Base-by-base conservation (phyloP, 208 protist genomes). In the Crithidia sp. region DNA sequence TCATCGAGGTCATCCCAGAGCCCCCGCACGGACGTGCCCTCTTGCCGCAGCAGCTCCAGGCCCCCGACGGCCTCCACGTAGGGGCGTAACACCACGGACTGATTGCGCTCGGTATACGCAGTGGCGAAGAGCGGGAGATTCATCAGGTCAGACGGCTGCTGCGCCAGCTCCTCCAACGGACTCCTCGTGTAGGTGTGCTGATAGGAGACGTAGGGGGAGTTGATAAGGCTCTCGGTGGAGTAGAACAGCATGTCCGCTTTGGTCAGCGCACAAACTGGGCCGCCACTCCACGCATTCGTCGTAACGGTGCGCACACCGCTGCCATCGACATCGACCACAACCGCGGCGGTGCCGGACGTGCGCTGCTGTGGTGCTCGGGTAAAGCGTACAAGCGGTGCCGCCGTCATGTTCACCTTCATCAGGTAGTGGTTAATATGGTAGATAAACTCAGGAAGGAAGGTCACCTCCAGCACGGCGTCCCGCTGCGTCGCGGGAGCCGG, bases 401-500 rank as follows among this genome's bases (percentile, higher is more conserved):
- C 84, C 16, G 87, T 92, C 87, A 92, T 86, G 44, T 89, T 81
- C 9, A 94, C n/a, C 66, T 72, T 83, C 12, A 88, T 13, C 7
- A 82, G 63, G 28, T 78, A 69, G 65, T 87, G 62, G 37, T 77
- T 61, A 64, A 93, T 77, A 41, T 69, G 44, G 79, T 94, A 96
- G n/a, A 76, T 43, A 53, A 96, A 92, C 79, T 92, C 88, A 2
- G 91, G 91, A 5, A 96, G 69, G 68, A 96, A 92, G 17, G 65
- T 73, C 6, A 92, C 76, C 47, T 79, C 71, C 17, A 79, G 41
- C 55, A 94, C 79, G 2, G 79, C 77, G 60, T 96, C 91, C 9
- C 66, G 77, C 44, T 50, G 49, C 36, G 54, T 19, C 3, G 80
- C 53, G n/a, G 78, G 47, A 37, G 86, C 70, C 7, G 13, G 44